Evolutionary conservation across 169 alveolate genomes (phyloP).

Genomic region (Plasmodium reichenowi): DNA sequence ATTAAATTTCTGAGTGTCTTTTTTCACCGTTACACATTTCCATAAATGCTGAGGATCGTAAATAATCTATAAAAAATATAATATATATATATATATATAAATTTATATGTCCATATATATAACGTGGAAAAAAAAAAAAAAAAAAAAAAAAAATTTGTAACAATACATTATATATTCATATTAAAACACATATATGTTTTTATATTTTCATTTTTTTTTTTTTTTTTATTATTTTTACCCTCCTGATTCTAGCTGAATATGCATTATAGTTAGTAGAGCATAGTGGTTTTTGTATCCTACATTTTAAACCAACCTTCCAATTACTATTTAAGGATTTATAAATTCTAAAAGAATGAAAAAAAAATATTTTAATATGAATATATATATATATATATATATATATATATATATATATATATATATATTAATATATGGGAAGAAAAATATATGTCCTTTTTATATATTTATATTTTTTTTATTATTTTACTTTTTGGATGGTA

Average conservation of each 20-base stretch:
- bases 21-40: constrained; percentile 9
- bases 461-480: no score
- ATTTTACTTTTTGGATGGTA: background rate
- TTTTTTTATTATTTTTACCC: background rate
- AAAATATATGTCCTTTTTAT: background rate
- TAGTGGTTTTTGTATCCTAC: background rate
- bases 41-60: background rate
- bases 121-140: background rate
- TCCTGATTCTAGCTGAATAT: background rate
- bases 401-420: background rate
- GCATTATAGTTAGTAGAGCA: background rate
- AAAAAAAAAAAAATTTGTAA: background rate
- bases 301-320: constrained; percentile 1
- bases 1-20: background rate
- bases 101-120: background rate
- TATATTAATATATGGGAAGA: background rate
- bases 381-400: background rate
- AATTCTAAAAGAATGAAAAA: background rate
- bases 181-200: background rate
- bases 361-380: background rate
- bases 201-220: background rate
- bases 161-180: background rate
- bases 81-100: background rate
- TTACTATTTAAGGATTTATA: constrained; percentile 1
- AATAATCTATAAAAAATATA: background rate